A percentile compares a stretch with the other conserved stretches of the same genome.
Conservation (phyloP, 2,329 filamentous ascomycete genomes). For the Colletotrichum sidae region DNA sequence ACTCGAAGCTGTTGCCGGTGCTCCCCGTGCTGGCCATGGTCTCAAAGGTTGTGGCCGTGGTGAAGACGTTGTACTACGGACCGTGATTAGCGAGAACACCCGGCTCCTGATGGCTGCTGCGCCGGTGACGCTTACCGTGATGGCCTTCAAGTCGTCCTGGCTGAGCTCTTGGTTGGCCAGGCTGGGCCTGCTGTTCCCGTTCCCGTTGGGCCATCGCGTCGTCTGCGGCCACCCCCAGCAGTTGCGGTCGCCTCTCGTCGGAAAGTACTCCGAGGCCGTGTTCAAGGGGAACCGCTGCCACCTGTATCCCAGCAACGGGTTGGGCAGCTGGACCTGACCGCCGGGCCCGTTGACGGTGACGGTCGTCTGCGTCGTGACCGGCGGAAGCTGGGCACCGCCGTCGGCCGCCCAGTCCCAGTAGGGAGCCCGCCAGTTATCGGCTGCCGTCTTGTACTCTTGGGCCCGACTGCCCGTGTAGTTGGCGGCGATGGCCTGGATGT, state of each 20-base stretch:
- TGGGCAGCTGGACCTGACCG: conserved; percentile 39
- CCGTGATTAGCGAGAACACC: neutral
- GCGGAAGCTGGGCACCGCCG: conserved; percentile 51
- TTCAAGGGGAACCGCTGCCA: conserved; percentile 31
- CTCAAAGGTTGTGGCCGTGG: conserved; percentile 48
- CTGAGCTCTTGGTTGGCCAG: conserved; percentile 15
- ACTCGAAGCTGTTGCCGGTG: conserved; percentile 55
- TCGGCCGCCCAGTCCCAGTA: conserved; percentile 66
- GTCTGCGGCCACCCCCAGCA: conserved; percentile 9
- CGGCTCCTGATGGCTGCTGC: neutral
- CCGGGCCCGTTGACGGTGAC: conserved; percentile 49
- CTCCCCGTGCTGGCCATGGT: conserved; percentile 41
- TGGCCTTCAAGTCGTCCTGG: conserved; percentile 14
- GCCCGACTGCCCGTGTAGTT: conserved; percentile 52
- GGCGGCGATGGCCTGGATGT: conserved; percentile 59
- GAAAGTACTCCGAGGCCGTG: conserved; percentile 35
- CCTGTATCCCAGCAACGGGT: conserved; percentile 15
- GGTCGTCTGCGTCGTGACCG: conserved; percentile 48
- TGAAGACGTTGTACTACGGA: conserved; percentile 54
- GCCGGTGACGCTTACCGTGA: neutral
- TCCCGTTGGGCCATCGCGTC: conserved; percentile 8
- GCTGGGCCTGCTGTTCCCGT: conserved; percentile 14
- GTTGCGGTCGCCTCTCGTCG: conserved; percentile 7
- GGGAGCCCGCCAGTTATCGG: conserved; percentile 58
- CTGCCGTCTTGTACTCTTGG: conserved; percentile 55